Percentiles rank a stretch among this genome's conserved stretches.
Evolutionary conservation across 2,329 filamentous ascomycete species (phyloP).

Genomic region (Penicillium corylophilum): DNA sequence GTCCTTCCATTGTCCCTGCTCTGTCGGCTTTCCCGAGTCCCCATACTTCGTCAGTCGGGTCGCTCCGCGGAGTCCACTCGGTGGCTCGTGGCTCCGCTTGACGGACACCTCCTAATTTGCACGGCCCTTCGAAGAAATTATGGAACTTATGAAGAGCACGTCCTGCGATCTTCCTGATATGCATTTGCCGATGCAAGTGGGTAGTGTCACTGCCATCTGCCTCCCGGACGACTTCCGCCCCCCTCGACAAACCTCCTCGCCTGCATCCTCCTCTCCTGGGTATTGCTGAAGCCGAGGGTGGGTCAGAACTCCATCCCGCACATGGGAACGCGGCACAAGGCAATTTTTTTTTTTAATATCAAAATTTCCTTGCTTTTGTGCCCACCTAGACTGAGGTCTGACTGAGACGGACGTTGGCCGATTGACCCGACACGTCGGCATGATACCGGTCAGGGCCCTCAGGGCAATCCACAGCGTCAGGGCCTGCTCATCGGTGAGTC

Average conservation of each 20-base stretch:
- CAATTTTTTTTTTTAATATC: constrained; percentile 5
- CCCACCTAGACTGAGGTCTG: not conserved
- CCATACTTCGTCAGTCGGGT: constrained; percentile 16
- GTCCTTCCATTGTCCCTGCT: not conserved
- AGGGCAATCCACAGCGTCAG: constrained; percentile 11
- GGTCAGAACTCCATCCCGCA: constrained; percentile 12
- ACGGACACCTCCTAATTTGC: not conserved
- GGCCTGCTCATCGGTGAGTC: constrained; percentile 18
- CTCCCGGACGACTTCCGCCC: constrained; percentile 23
- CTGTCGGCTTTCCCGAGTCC: not conserved
- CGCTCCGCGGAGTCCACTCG: constrained; percentile 7
- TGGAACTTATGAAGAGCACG: not conserved
- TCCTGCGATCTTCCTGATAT: not conserved
- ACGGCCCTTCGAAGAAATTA: too few species aligned
- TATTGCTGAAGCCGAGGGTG: constrained; percentile 6
- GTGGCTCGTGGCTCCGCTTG: constrained; percentile 11
- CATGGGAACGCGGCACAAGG: constrained; percentile 8
- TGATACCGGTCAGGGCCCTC: constrained; percentile 12
- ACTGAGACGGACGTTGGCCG: constrained; percentile 19
- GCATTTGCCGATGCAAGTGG: constrained; percentile 4
- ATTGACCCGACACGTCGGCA: constrained; percentile 19
- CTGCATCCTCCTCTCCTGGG: not conserved
- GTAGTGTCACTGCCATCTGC: not conserved
- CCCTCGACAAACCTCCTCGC: not conserved
- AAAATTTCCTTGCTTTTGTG: constrained; percentile 13